A percentile compares a stretch with the other conserved stretches of the same genome.
Conservation (phyloP, 2,329 filamentous ascomycete genomes). For the Hypomyces rosellus region DNA sequence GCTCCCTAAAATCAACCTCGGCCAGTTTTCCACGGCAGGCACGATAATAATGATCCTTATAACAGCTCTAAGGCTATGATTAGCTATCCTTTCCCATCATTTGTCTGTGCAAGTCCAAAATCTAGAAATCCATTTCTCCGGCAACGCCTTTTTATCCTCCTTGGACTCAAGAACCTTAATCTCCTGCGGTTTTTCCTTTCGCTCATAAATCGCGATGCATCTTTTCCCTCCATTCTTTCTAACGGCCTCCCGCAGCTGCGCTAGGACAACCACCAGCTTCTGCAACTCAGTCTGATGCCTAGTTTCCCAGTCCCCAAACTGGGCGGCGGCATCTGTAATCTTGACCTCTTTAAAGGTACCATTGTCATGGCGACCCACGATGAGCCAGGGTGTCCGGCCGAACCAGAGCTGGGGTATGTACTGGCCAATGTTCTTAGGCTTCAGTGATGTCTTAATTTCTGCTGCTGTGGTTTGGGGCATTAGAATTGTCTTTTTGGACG, state of each 20-base stretch:
- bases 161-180: not conserved
- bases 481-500: no score
- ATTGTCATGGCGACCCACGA: slow-evolving; percentile 14
- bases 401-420: slow-evolving; percentile 23
- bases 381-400: slow-evolving; percentile 21
- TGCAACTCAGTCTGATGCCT: slow-evolving; percentile 8
- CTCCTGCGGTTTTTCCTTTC: not conserved
- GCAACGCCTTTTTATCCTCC: not conserved
- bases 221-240: not conserved
- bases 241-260: slow-evolving; percentile 1
- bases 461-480: slow-evolving; percentile 12
- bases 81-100: no score
- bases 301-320: slow-evolving; percentile 11
- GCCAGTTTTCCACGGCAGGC: no score
- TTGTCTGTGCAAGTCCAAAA: not conserved
- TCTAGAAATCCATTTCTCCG: not conserved
- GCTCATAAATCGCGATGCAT: slow-evolving; percentile 6
- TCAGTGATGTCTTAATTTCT: slow-evolving; percentile 17
- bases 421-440: not conserved
- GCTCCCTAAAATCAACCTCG: no score
- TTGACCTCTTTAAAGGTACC: slow-evolving; percentile 14
- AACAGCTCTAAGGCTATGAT: no score
- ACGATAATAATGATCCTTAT: no score
- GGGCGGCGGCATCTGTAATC: not conserved
- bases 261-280: slow-evolving; percentile 3